A percentile compares a stretch with the other conserved stretches of the same genome.
These are phyloP conservation scores for Brettanomyces custersianus DNA, from an alignment of 805 yeast species.

Conservation along the genomic window DNA sequence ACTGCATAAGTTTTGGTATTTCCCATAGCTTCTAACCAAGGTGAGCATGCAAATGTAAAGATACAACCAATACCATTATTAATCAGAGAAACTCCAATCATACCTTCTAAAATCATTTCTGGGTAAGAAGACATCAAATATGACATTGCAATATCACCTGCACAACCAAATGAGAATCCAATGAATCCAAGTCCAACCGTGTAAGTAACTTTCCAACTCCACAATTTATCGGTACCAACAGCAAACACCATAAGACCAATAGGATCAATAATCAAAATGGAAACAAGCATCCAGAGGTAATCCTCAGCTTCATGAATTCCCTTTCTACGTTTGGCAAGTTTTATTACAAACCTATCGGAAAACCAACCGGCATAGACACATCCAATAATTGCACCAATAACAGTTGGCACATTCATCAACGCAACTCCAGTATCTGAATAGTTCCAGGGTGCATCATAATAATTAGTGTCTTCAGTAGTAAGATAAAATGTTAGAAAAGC, in stretches of 20 bases:
- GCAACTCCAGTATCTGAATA: constrained; percentile 62
- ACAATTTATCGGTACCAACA: constrained; percentile 48
- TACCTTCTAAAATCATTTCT: constrained; percentile 60
- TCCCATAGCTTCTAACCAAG: constrained; percentile 50
- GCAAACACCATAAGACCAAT: constrained; percentile 58
- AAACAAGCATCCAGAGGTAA: constrained; percentile 46
- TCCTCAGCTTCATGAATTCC: constrained; percentile 62
- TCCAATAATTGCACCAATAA: constrained; percentile 58
- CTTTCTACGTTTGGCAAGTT: constrained; percentile 50
- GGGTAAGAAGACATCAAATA: constrained; percentile 63
- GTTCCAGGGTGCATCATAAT: constrained; percentile 58
- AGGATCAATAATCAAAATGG: constrained; percentile 52
- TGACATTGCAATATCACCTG: constrained; percentile 63
- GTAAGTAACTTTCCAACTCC: constrained; percentile 47
- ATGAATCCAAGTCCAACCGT: constrained; percentile 51
- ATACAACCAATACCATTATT: constrained; percentile 58
- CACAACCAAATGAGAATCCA: constrained; percentile 63
- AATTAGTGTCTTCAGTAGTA: constrained; percentile 62
- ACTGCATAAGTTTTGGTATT: constrained; percentile 51
- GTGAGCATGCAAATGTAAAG: constrained; percentile 57
- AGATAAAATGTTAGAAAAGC: constrained; percentile 67
- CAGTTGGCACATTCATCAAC: constrained; percentile 63
- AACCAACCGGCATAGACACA: constrained; percentile 55
- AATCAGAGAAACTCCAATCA: constrained; percentile 60
- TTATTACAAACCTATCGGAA: constrained; percentile 51